Conservation (phyloP, 169 alveolate species). For the Theileria parva region DNA sequence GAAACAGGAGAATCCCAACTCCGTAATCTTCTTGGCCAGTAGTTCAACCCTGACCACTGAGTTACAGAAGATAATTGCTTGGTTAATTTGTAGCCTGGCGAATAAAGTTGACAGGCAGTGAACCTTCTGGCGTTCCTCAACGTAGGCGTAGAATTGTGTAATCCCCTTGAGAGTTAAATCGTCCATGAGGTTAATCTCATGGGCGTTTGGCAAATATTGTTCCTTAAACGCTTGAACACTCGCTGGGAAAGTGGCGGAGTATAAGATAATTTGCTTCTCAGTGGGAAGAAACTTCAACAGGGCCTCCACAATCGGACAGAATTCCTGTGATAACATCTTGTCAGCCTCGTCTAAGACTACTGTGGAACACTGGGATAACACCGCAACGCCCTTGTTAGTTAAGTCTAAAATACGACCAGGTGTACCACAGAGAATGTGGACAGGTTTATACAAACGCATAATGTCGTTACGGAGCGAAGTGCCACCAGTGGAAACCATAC, state of each 20-base stretch:
- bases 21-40: slow-evolving; percentile 98
- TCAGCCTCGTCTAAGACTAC: slow-evolving; percentile 99
- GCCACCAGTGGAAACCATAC: slow-evolving; percentile 99
- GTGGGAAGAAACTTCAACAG: slow-evolving; percentile 90
- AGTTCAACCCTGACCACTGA: slow-evolving; percentile 98
- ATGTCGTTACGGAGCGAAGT: slow-evolving; percentile 96
- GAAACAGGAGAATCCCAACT: slow-evolving; percentile 97
- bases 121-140: slow-evolving; percentile 97
- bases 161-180: slow-evolving; percentile 98
- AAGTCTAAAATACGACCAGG: slow-evolving; percentile 98
- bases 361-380: slow-evolving; percentile 87
- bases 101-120: slow-evolving; percentile 97
- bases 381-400: slow-evolving; percentile 92
- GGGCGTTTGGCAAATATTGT: slow-evolving; percentile 93
- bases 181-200: slow-evolving; percentile 96
- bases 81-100: slow-evolving; percentile 92
- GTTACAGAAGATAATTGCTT: slow-evolving; percentile 98
- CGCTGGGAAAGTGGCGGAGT: slow-evolving; percentile 99
- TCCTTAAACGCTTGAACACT: slow-evolving; percentile 94
- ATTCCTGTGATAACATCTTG: slow-evolving; percentile 95
- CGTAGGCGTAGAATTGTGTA: slow-evolving; percentile 97
- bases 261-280: slow-evolving; percentile 92
- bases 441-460: slow-evolving; percentile 91
- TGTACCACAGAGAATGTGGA: slow-evolving; percentile 98
- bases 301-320: slow-evolving; percentile 94